Base-by-base conservation (phyloP, 2,329 filamentous ascomycete genomes). In the Pestalotiopsis sp. region DNA sequence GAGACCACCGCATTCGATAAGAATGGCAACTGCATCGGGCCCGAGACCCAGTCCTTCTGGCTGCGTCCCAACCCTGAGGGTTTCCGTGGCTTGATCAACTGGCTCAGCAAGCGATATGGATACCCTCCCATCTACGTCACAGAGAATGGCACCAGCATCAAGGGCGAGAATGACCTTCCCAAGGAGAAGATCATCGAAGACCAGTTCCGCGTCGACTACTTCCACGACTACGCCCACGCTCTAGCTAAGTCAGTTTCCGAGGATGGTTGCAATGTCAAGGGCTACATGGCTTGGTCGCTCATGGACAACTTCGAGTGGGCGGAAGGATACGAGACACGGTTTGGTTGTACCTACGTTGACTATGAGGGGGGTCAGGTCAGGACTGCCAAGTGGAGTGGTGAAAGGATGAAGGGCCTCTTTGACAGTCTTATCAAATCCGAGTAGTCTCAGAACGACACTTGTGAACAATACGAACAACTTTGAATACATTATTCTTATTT, bases 271-370 rank as follows among this genome's bases (percentile, higher is more conserved):
- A 87, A 95, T 75, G 91, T 95, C 67, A 86, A 87, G 73, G 93
- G 90, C 4, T 97, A 96, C 81, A 89, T 95, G 84, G 94, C 92
- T 17, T 97, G 94, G 94, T 94, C 91, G 78, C 86, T 97, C 72
- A 89, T 97, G 87, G 94, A 97, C 81, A 95, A 95, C 84, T 95
- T 95, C 76, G 93, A 95, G 81, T 95, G 93, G 93, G 92, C 94
- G n/a, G 94, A 97, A 79, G 94, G 94, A 12, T 97, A 95, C 77
- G 91, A 93, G 82, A 96, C 93, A 58, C 87, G 94, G 56, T 97
- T 97, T 75, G 94, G 94, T 31, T 93, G 94, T 68, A 93, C 91
- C 6, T 96, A 87, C 78, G 93, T 97, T 66, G 93, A 97, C 81
- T 97, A 96, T 79, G 83, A 89, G 74, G 88, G 93, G 73, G 91